A percentile compares a stretch with the other conserved stretches of the same genome.
These are phyloP conservation scores for Daldinia vernicosa DNA, from an alignment of 495 filamentous ascomycete species.

Conservation along the genomic window DNA sequence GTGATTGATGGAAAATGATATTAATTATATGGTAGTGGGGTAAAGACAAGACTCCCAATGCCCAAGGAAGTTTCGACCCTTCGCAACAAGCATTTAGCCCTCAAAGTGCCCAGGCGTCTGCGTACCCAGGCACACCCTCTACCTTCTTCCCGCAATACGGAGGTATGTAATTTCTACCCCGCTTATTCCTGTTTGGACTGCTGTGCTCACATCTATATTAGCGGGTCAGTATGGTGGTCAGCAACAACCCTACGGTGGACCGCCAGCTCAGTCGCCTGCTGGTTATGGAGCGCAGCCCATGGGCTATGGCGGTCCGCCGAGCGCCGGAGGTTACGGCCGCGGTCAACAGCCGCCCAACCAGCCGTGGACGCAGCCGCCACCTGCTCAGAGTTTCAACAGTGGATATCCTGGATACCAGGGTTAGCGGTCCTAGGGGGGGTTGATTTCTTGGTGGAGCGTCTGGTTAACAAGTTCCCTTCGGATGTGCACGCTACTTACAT, in stretches of 20 bases:
- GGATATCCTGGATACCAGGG: conserved; percentile 69
- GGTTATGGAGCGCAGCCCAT: conserved; percentile 71
- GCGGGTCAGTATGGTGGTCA: conserved; percentile 62
- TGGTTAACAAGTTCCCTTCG: conserved; percentile 17
- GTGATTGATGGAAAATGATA: not conserved
- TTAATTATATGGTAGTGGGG: conserved; percentile 75
- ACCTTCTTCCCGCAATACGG: conserved; percentile 96
- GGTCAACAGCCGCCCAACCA: conserved; percentile 76
- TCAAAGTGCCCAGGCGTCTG: conserved; percentile 62
- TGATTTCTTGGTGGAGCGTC: conserved; percentile 18
- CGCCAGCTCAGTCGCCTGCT: conserved; percentile 67
- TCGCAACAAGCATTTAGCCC: conserved; percentile 78
- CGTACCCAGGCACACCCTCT: conserved; percentile 75
- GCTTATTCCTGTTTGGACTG: conserved; percentile 36
- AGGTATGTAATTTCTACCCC: conserved; percentile 68
- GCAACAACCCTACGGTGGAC: conserved; percentile 60
- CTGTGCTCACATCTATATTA: conserved; percentile 36
- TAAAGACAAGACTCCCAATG: conserved; percentile 94
- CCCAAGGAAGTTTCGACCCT: conserved; percentile 79
- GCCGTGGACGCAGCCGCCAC: conserved; percentile 75
- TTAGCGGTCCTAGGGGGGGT: conserved; percentile 44
- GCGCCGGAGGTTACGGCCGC: conserved; percentile 83
- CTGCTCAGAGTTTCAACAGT: conserved; percentile 65
- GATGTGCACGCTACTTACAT: conserved; percentile 24
- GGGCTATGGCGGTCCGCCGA: conserved; percentile 69